A percentile compares a stretch with the other conserved stretches of the same genome.
phyloP scores from a whole-genome alignment of 371 early-diverging fungal genomes.

The Rhizopus arrhizus region DNA sequence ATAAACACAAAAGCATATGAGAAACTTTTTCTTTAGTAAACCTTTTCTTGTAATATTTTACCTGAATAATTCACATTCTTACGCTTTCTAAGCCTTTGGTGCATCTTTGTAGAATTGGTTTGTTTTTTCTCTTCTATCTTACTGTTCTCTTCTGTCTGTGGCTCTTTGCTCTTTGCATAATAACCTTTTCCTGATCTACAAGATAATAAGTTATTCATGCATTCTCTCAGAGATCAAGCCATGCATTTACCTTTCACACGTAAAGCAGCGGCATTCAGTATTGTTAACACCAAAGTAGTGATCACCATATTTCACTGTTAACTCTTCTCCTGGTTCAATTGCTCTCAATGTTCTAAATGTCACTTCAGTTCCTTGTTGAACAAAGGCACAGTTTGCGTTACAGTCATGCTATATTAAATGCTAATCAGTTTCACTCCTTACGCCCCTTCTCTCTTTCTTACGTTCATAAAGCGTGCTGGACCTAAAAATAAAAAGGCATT shows the following conservation, averaged over 20 bases:
- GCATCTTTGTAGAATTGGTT: not conserved
- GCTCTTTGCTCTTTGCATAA: not conserved
- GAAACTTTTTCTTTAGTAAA: not conserved
- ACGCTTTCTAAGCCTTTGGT: constrained; percentile 24
- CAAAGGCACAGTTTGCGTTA: constrained; percentile 67
- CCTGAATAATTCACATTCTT: constrained; percentile 19
- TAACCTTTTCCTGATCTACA: constrained; percentile 13
- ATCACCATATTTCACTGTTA: constrained; percentile 83
- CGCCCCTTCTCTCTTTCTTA: constrained; percentile 23
- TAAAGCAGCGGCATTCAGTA: constrained; percentile 86
- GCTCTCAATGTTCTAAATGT: constrained; percentile 72
- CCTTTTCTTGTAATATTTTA: not conserved
- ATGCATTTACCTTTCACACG: constrained; percentile 87
- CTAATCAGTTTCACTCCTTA: not conserved
- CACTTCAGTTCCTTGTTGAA: constrained; percentile 50
- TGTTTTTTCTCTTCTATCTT: constrained; percentile 1
- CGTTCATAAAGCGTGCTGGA: constrained; percentile 90
- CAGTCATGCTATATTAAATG: constrained; percentile 74
- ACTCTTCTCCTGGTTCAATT: constrained; percentile 82
- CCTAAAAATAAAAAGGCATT: constrained; percentile 80
- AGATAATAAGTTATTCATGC: not conserved
- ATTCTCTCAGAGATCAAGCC: constrained; percentile 59
- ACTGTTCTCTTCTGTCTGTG: not conserved
- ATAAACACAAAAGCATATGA: constrained; percentile 2
- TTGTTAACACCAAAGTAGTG: constrained; percentile 90